Evolutionary conservation across 371 early-diverging fungal species (phyloP).

Genomic region (Mortierella sp.): DNA sequence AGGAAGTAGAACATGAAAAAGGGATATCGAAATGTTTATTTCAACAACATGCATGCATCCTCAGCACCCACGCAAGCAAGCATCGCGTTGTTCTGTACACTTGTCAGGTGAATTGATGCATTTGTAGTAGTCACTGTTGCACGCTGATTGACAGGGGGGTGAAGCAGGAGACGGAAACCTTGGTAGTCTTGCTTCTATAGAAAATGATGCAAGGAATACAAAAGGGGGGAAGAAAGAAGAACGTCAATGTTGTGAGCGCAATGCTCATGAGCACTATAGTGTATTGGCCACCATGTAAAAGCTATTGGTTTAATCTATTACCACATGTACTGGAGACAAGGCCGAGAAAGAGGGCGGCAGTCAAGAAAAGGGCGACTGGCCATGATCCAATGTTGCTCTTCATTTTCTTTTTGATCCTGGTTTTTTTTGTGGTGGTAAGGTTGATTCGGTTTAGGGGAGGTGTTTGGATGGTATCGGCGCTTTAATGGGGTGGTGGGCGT

Average conservation of each 20-base stretch:
- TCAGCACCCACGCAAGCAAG: slow-evolving; percentile 17
- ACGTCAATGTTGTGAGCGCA: not conserved
- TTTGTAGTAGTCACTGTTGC: slow-evolving; percentile 33
- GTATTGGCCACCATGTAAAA: too few species aligned
- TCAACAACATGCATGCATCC: not conserved
- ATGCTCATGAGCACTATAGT: too few species aligned
- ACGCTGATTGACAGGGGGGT: slow-evolving; percentile 39
- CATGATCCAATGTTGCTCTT: not conserved
- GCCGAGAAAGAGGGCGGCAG: not conserved
- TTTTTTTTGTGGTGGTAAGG: not conserved
- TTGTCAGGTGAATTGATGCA: slow-evolving; percentile 20
- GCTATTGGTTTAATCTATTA: not conserved
- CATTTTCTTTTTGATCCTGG: slow-evolving; percentile 10
- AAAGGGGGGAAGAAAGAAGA: too few species aligned
- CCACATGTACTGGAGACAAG: not conserved
- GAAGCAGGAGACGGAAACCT: slow-evolving; percentile 23
- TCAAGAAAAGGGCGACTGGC: not conserved
- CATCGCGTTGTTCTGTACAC: slow-evolving; percentile 1
- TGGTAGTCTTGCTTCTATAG: not conserved
- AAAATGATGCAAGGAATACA: not conserved
- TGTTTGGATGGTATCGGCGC: not conserved
- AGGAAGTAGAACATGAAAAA: not conserved
- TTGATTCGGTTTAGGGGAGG: not conserved
- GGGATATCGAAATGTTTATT: not conserved
- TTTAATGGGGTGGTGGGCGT: not conserved